Conservation (phyloP, 2,329 filamentous ascomycete genomes). For the Didymella keratinophila region DNA sequence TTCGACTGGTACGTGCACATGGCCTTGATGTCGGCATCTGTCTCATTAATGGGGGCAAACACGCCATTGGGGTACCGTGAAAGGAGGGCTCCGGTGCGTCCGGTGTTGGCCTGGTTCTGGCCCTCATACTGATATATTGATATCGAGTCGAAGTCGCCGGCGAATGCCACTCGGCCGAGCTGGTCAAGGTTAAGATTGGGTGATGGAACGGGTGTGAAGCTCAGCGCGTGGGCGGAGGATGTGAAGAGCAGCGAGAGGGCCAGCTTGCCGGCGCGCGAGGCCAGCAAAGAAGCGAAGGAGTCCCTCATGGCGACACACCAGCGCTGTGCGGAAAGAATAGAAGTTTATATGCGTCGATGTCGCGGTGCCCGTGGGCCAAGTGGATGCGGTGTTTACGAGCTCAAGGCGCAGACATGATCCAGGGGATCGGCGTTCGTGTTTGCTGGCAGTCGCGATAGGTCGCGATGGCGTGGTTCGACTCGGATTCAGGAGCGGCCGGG, state of each 20-base stretch:
- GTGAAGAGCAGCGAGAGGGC: slow-evolving; percentile 47
- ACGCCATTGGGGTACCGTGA: slow-evolving; percentile 84
- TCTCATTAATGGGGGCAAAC: slow-evolving; percentile 75
- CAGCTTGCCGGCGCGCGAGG: slow-evolving; percentile 49
- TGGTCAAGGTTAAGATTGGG: slow-evolving; percentile 79
- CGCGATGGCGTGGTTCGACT: slow-evolving; percentile 17
- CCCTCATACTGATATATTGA: slow-evolving; percentile 87
- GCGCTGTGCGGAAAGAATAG: slow-evolving; percentile 34
- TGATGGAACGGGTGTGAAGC: slow-evolving; percentile 68
- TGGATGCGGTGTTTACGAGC: slow-evolving; percentile 16
- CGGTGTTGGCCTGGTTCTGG: slow-evolving; percentile 73
- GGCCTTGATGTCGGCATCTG: slow-evolving; percentile 83
- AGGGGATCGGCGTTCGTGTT: slow-evolving; percentile 10
- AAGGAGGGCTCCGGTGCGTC: slow-evolving; percentile 80
- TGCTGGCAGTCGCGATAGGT: slow-evolving; percentile 12
- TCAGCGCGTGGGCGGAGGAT: slow-evolving; percentile 46
- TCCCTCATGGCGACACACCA: slow-evolving; percentile 48
- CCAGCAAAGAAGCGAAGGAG: slow-evolving; percentile 48
- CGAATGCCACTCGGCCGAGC: slow-evolving; percentile 83
- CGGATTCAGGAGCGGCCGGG: slow-evolving; percentile 30
- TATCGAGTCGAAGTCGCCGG: slow-evolving; percentile 89
- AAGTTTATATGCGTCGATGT: slow-evolving; percentile 17
- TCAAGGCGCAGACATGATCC: slow-evolving; percentile 24
- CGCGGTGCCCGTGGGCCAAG: slow-evolving; percentile 23
- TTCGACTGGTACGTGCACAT: slow-evolving; percentile 84